These are phyloP conservation scores for Takashimella tepidaria DNA, from an alignment of 1,284 basidiomycete species.

Conservation along the genomic window DNA sequence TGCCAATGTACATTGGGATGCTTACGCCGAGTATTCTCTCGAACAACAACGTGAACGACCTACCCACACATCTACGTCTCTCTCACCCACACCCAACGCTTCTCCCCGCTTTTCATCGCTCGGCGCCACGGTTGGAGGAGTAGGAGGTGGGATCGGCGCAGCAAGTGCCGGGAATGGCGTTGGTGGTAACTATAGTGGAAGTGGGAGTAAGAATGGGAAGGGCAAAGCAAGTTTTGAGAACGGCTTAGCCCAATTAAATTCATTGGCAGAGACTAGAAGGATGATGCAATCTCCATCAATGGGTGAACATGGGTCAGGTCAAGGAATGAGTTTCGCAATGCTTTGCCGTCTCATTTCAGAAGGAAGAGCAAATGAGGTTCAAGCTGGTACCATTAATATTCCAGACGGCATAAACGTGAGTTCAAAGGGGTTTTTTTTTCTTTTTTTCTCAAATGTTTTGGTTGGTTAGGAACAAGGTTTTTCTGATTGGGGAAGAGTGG, in stretches of 20 bases:
- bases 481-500: no score
- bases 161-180: slow-evolving; percentile 28
- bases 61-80: background rate
- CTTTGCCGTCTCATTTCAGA: background rate
- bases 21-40: background rate
- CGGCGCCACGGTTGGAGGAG: slow-evolving; percentile 19
- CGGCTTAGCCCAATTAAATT: background rate
- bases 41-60: background rate
- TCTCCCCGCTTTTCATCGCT: background rate
- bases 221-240: background rate
- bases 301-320: background rate
- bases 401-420: background rate
- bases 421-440: no score
- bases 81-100: background rate
- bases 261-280: background rate
- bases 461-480: no score
- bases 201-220: slow-evolving; percentile 6
- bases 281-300: background rate
- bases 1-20: background rate
- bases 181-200: slow-evolving; percentile 41
- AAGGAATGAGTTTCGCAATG: background rate
- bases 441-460: no score
- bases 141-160: slow-evolving; percentile 34
- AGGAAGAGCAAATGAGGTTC: background rate
- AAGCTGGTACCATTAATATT: background rate